Conservation (phyloP, 495 filamentous ascomycete genomes). For the Neurospora tetraspora region DNA sequence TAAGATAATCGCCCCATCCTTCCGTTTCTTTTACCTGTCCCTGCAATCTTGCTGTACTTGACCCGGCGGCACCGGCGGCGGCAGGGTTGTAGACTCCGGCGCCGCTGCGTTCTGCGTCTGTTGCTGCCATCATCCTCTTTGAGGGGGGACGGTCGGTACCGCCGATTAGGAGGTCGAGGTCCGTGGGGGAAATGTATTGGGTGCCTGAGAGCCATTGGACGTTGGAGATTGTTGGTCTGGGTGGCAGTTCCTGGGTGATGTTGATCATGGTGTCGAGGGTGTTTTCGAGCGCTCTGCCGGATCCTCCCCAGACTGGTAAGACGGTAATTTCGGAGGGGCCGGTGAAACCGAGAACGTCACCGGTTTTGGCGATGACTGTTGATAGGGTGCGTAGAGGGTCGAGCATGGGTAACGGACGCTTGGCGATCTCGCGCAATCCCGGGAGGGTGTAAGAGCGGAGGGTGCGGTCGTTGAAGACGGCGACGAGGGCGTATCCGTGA, state of each 20-base stretch:
- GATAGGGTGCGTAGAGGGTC: conserved; percentile 63
- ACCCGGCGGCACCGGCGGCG: conserved; percentile 34
- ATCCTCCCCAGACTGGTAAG: conserved; percentile 72
- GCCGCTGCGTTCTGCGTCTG: conserved; percentile 33
- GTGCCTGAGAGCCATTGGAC: conserved; percentile 95
- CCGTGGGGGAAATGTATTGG: conserved; percentile 78
- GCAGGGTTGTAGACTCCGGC: conserved; percentile 11
- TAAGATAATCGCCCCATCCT: conserved; percentile 56
- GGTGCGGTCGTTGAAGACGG: conserved; percentile 70
- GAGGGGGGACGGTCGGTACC: conserved; percentile 79
- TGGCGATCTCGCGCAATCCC: conserved; percentile 75
- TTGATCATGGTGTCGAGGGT: conserved; percentile 71
- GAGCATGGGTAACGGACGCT: conserved; percentile 49
- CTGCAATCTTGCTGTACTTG: conserved; percentile 53
- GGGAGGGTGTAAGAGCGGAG: conserved; percentile 77
- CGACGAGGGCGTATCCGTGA: conserved; percentile 66
- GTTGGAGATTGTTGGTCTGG: conserved; percentile 90
- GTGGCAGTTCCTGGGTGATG: conserved; percentile 55
- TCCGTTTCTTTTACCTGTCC: conserved; percentile 32
- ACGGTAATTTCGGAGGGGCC: conserved; percentile 76
- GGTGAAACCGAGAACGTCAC: conserved; percentile 80
- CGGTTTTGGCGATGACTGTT: conserved; percentile 59
- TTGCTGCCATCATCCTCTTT: conserved; percentile 53
- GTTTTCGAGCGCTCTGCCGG: conserved; percentile 30
- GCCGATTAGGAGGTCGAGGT: conserved; percentile 86